These are phyloP conservation scores for Ogataea pilisensis DNA, from an alignment of 805 yeast species.

Conservation along the genomic window DNA sequence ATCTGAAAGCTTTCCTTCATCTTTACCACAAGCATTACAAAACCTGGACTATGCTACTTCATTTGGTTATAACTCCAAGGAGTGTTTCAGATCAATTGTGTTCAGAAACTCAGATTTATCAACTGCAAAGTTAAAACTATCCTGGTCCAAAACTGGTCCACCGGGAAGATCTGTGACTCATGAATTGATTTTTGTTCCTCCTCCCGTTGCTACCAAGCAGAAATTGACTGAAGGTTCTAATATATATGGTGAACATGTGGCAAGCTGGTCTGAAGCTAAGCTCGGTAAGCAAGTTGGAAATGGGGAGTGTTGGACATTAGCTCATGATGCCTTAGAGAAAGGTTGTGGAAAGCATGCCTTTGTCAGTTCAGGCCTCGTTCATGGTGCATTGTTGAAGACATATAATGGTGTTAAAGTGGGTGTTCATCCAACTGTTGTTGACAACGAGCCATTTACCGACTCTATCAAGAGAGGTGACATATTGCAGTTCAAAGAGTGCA, in stretches of 20 bases:
- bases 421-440: background rate
- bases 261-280: slow-evolving; percentile 49
- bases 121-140: slow-evolving; percentile 31
- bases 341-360: slow-evolving; percentile 59
- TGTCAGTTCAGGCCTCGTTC: slow-evolving; percentile 42
- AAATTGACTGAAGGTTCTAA: slow-evolving; percentile 32
- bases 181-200: slow-evolving; percentile 35
- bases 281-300: slow-evolving; percentile 45
- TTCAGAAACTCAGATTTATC: slow-evolving; percentile 42
- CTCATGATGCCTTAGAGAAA: slow-evolving; percentile 47
- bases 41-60: slow-evolving; percentile 34
- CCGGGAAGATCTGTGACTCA: slow-evolving; percentile 27
- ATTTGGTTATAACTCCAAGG: slow-evolving; percentile 25
- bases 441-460: slow-evolving; percentile 31
- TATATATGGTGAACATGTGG: slow-evolving; percentile 48
- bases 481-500: slow-evolving; percentile 42
- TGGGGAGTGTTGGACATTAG: slow-evolving; percentile 63
- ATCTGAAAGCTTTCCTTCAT: slow-evolving; percentile 19
- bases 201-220: slow-evolving; percentile 38
- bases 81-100: slow-evolving; percentile 31
- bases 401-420: slow-evolving; percentile 16
- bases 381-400: slow-evolving; percentile 37
- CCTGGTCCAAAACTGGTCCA: slow-evolving; percentile 34
- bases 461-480: slow-evolving; percentile 52
- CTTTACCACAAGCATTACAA: slow-evolving; percentile 36